A percentile compares a stretch with the other conserved stretches of the same genome.
Evolutionary conservation across 345 rosid species (phyloP).

Genomic region (Brassica carinata): DNA sequence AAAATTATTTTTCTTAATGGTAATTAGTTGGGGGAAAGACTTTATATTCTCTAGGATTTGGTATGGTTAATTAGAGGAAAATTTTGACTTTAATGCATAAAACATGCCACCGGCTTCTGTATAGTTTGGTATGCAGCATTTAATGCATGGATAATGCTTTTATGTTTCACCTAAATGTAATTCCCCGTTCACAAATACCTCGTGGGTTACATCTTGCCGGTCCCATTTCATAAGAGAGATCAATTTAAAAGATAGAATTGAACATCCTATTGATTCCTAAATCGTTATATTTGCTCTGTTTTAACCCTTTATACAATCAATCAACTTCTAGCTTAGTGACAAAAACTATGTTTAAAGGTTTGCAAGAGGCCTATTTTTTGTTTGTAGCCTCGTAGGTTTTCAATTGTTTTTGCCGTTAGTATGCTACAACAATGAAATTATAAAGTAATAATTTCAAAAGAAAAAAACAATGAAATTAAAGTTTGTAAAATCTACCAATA

Average conservation of each 20-base stretch:
- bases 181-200: slow-evolving; percentile 4
- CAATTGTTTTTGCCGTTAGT: neutral
- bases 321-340: neutral
- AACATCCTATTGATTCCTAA: neutral
- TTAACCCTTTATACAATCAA: neutral
- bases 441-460: too few relatives aligned
- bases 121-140: slow-evolving; percentile 36
- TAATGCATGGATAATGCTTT: slow-evolving; percentile 34
- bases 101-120: slow-evolving; percentile 41
- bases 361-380: too few relatives aligned
- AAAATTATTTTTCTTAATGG: neutral
- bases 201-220: slow-evolving; percentile 9
- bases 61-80: neutral
- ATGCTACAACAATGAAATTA: neutral
- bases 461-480: too few relatives aligned
- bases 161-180: slow-evolving; percentile 8
- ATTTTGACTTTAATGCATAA: slow-evolving; percentile 40
- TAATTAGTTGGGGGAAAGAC: neutral
- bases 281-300: neutral
- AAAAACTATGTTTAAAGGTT: neutral
- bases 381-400: neutral
- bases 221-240: neutral
- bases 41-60: neutral
- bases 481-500: too few relatives aligned
- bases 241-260: neutral